Base-by-base conservation (phyloP, 257 asterid species). In the Solanum lycopersicoides region DNA sequence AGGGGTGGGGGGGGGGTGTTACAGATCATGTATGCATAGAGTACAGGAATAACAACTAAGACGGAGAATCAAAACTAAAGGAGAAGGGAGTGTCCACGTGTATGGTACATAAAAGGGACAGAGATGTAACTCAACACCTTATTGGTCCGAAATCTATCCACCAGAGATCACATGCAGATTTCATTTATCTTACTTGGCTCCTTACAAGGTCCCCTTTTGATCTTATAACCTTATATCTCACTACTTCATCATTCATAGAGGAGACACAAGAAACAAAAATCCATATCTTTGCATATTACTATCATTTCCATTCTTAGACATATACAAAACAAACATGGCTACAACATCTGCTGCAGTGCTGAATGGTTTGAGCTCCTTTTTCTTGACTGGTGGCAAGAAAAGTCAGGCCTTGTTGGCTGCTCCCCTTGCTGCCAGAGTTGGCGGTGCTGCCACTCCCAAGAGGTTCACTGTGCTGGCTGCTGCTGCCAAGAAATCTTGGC, bases 281-380 rank as follows among this genome's bases (percentile, higher is more conserved):
- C 73, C 41, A 39, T n/a, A 84, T 18, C 83, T 44, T 68, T 44
- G 60, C 35, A 20, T 68, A 65, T 13, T 59, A 18, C 72, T 63
- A 42, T 39, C 68, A 84, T 8, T 8, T 66, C 76, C 83, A 32
- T 83, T 72, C 21, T n/a, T 35, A 3, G 28, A 32, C 60, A 71
- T 42, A 63, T 73, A 32, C 12, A 59, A 14, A 59, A 12, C 28
- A 30, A 28, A 34, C 18, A 97, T 97, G 99, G 98, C 99, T 85
- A 92, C 99, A 25, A 94, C 99, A 69, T 97, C 99, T 74, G 96
- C 99, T 88, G 96, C 99, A 42, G 88, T 96, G 89, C 88, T 95
- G 0, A 95, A 93, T 86, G 99, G 99, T 56, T 79, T 93, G 86
- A 93, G 98, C 87, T 93, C 98, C 82, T 87, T 94, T 82, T 96